Base-by-base conservation (phyloP, 768 basidiomycete species). In the Crucibulum laeve region DNA sequence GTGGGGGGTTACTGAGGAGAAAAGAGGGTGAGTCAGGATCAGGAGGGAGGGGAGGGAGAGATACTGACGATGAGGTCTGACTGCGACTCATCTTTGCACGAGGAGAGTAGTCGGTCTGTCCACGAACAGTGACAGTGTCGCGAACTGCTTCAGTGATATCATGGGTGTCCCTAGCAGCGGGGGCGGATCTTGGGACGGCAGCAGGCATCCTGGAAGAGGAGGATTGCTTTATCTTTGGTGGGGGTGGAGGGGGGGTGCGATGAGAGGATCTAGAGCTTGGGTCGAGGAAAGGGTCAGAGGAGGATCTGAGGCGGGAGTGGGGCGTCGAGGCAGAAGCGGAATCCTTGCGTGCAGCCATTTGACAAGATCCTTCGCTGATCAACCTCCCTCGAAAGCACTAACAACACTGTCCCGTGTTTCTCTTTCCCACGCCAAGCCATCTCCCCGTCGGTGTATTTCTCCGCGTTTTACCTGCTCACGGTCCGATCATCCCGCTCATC, bases 141-240 rank as follows among this genome's bases (percentile, higher is more conserved):
- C 79, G 73, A 50, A 87, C 77, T 33, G 84, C 78, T 25, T 86
- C 80, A 44, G 71, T 57, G 63, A 82, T 75, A 52, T 76, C 73
- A 49, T 71, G 59, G 19, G 40, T 22, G 48, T 58, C 52, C 10
- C 45, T 33, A 56, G 48, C 52, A 51, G 54, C 51, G 35, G 61
- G 57, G 38, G 53, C 47, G 42, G 51, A 39, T 50, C 62, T 55
- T 43, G 58, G 37, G 40, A 61, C 45, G 17, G 59, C 43, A 19
- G 64, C 40, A 40, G 68, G 59, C 56, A 69, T 63, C 55, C 59
- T 63, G 34, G 59, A 28, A n/a, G 55, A 46, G 30, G 38, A 32
- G 5, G 40, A 13, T 13, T 8, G 28, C 28, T 43, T 28, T 33
- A 13, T 41, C 53, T 41, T 57, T 52, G 39, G 53, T 43, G 43